A percentile compares a stretch with the other conserved stretches of the same genome.
phyloP scores from a whole-genome alignment of 192 early-diverging fungal species.

The Chytriomyces confervae region DNA sequence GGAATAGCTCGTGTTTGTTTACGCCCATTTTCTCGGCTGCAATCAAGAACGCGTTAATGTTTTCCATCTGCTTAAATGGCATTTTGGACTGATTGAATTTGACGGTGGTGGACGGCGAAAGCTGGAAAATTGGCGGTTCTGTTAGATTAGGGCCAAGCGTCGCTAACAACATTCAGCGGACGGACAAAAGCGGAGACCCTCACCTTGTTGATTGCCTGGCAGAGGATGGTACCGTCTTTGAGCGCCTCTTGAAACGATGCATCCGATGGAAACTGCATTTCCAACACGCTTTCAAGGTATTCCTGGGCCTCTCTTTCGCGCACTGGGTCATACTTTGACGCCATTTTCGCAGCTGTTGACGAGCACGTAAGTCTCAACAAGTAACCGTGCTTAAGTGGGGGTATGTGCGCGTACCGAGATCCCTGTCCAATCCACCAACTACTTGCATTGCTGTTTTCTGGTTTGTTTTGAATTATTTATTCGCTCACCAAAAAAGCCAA shows the following conservation, averaged over 20 bases:
- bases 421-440: constrained; percentile 24
- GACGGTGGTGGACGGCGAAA: constrained; percentile 53
- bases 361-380: constrained; percentile 4
- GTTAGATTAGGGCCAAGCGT: not conserved
- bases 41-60: constrained; percentile 75
- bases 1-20: constrained; percentile 75
- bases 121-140: constrained; percentile 36
- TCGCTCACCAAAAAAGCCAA: constrained; percentile 26
- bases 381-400: not conserved
- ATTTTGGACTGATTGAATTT: constrained; percentile 71
- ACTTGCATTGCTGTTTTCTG: constrained; percentile 9
- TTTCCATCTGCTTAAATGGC: constrained; percentile 88
- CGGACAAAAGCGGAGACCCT: constrained; percentile 22
- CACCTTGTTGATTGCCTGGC: constrained; percentile 62
- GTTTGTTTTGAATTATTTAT: constrained; percentile 43
- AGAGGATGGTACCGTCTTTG: constrained; percentile 77
- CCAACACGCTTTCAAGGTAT: constrained; percentile 72
- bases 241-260: constrained; percentile 69
- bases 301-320: constrained; percentile 62
- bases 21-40: constrained; percentile 70
- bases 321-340: constrained; percentile 54
- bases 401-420: constrained; percentile 11
- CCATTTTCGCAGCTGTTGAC: constrained; percentile 55
- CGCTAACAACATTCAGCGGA: not conserved
- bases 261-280: constrained; percentile 54